phyloP scores from a whole-genome alignment of 2,329 filamentous ascomycete genomes.

The Dactylellina parvicollis region DNA sequence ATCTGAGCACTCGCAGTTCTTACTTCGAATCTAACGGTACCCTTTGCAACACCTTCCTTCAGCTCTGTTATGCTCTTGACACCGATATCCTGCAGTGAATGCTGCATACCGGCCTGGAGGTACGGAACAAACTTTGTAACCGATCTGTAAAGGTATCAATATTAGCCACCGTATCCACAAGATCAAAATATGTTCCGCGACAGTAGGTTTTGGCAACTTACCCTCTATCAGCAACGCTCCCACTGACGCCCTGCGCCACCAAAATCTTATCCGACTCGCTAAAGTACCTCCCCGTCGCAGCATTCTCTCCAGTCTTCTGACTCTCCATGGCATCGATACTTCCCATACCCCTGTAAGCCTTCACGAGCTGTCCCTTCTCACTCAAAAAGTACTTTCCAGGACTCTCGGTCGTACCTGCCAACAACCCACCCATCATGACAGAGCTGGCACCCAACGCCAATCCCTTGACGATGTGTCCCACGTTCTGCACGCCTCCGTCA shows the following conservation, averaged over 20 bases:
- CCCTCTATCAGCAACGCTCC: conserved; percentile 81
- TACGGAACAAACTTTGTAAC: conserved; percentile 97
- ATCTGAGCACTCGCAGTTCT: conserved; percentile 92
- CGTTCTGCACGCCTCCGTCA: conserved; percentile 96
- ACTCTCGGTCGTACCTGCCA: conserved; percentile 96
- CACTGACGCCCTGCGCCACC: conserved; percentile 92
- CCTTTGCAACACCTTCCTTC: conserved; percentile 76
- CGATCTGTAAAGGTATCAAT: conserved; percentile 63
- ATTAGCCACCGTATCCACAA: conserved; percentile 8
- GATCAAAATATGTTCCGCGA: not conserved
- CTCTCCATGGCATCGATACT: conserved; percentile 96
- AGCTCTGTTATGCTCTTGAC: conserved; percentile 81
- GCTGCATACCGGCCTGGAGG: conserved; percentile 92
- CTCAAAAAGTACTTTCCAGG: conserved; percentile 97
- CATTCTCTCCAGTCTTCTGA: conserved; percentile 81
- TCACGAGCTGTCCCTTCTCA: conserved; percentile 95
- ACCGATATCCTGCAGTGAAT: conserved; percentile 95
- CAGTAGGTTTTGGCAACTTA: conserved; percentile 60
- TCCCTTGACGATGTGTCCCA: conserved; percentile 98
- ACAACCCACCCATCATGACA: conserved; percentile 98
- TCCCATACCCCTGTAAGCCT: conserved; percentile 99
- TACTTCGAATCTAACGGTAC: conserved; percentile 88
- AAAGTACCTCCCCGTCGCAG: conserved; percentile 97
- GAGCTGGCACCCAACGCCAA: conserved; percentile 92
- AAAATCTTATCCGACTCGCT: conserved; percentile 94